Base-by-base conservation (phyloP, 2,329 filamentous ascomycete genomes). In the Fusarium marasasianum region DNA sequence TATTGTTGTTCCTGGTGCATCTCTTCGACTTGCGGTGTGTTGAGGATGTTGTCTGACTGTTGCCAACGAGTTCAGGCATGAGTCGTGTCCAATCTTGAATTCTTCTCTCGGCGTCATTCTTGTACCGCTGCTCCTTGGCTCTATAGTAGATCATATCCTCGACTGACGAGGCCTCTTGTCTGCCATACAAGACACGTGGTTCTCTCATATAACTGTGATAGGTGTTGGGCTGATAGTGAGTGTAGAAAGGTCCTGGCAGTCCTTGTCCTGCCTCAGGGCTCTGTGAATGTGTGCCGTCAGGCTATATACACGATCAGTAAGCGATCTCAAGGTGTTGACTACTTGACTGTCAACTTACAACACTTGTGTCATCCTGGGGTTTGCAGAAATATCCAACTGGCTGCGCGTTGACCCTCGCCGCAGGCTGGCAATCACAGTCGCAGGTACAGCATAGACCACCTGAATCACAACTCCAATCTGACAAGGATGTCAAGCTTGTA, bases 61-160 rank as follows among this genome's bases (percentile, higher is more conserved):
- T 44, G 8, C 41, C 47, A 10, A 61, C 41, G 38, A 75, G 48
- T 29, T 63, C 58, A 8, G 59, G 63, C 66, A 76, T 69, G 15
- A 66, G 51, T n/a, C 57, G 64, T 13, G 63, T 43, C 74, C 74
- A 76, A 48, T 74, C 73, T 31, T 57, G 45, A 22, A 74, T 53
- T 35, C 64, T 62, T 44, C 45, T 69, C 41, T 71, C 55, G 9
- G 75, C 62, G 35, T 76, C 71, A 22, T 63, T 60, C 17, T 61
- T 29, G 24, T 63, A 62, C 18, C 71, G 47, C 24, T 65, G 63
- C 26, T 68, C 62, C 35, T 74, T 72, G 11, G 56, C 56, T 14
- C 50, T 40, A 22, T 54, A 37, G 35, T 76, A 70, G 15, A 72
- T 56, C 5, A 63, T 20, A 38, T 67, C 68, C 45, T 76, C 71